Evolutionary conservation across 2,329 filamentous ascomycete species (phyloP), one percentile per base, ranked within the genome.

Genomic region (Parastagonospora nodorum): DNA sequence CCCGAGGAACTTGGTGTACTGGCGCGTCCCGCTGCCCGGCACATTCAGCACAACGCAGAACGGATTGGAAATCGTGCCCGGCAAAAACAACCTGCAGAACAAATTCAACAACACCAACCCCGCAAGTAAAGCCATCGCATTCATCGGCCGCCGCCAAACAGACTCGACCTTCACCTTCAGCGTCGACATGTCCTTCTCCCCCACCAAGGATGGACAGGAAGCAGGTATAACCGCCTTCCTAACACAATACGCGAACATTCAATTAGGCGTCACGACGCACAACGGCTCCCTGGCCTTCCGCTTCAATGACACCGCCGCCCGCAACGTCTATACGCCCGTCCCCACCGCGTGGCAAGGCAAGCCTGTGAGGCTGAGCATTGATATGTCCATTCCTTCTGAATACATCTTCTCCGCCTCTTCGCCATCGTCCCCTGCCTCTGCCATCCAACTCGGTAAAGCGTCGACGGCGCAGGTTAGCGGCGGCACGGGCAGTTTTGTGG

Each of bases 141-240:
- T 85, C 51, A 69, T 85, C 14, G 78, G 75, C 1, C 74, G 79
- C 2, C 71, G 80, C 1, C 82, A 84, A 60, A 78, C 79, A 2
- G 75, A 83, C 52, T 81, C 79, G 0, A 67, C 82, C 0, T 85
- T 84, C 63, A 77, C 72, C 0, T 85, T 75, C 60, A 77, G 72
- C 41, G 75, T 81, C 2, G 74, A 82, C 48, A 42, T 84, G 15
- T 45, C 44, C 6, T 61, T 58, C 12, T 49, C 62, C 0, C 76
- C 81, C 0, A 60, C 60, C 0, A 50, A 50, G 0, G 46, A 62
- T 1, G 74, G 76, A 0, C 74, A 81, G 45, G 82, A 84, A 57
- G 78, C 81, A 1, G 82, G 82, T 0, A 68, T 84, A 1, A 78
- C 77, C 0, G 74, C 76, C 0, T 84, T 84, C 58, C 66, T 84